phyloP scores from a whole-genome alignment of 306 rosid species.

The Cyclanthera cordifolia region DNA sequence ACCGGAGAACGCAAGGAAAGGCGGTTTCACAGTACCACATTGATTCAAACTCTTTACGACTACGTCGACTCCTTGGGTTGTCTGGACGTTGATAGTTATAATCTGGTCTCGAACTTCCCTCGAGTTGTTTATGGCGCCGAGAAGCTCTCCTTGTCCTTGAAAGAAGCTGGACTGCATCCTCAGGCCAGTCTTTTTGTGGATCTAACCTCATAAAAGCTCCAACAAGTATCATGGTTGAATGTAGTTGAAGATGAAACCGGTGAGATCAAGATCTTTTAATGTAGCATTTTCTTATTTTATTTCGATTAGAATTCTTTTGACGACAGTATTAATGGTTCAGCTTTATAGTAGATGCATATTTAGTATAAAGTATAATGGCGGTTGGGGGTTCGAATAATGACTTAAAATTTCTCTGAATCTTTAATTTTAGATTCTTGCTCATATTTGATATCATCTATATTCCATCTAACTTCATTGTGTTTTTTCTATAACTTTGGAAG shows the following conservation, averaged over 20 bases:
- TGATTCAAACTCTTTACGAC: constrained; percentile 67
- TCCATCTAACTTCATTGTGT: too few relatives aligned
- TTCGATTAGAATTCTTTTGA: background rate
- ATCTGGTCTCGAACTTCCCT: constrained; percentile 86
- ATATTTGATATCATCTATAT: constrained; percentile 2
- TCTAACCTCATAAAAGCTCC: constrained; percentile 23
- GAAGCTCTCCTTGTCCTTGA: constrained; percentile 47
- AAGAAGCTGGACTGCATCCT: constrained; percentile 95
- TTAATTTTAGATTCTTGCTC: background rate
- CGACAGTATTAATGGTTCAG: constrained; percentile 5
- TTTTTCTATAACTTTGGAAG: too few relatives aligned
- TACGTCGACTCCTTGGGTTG: constrained; percentile 83
- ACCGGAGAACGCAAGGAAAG: constrained; percentile 85
- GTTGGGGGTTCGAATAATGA: background rate
- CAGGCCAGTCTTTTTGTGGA: constrained; percentile 58
- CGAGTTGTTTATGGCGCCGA: constrained; percentile 66
- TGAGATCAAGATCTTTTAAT: background rate
- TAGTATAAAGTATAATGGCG: background rate
- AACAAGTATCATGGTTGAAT: background rate
- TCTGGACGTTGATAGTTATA: constrained; percentile 49
- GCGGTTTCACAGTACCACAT: constrained; percentile 58
- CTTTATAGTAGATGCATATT: constrained; percentile 3
- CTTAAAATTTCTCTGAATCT: background rate
- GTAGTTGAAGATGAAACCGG: constrained; percentile 7
- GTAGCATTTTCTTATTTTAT: background rate